Evolutionary conservation across 768 basidiomycete species (phyloP).

Genomic region (Calvatia gigantea): DNA sequence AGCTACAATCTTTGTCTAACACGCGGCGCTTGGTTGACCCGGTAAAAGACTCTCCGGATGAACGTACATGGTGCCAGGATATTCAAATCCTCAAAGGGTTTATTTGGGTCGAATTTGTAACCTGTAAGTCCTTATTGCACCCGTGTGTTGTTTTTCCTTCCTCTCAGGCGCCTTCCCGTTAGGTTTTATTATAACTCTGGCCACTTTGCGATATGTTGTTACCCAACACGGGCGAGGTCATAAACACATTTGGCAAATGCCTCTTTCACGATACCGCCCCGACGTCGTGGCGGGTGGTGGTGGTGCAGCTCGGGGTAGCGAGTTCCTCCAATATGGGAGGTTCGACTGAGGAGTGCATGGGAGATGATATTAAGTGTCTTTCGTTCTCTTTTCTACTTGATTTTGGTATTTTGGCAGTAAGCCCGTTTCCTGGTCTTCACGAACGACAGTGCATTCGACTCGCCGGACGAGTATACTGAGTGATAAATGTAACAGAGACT

Average conservation of each 20-base stretch:
- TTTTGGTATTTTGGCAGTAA: not conserved
- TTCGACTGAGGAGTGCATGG: constrained; percentile 14
- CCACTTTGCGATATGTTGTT: constrained; percentile 42
- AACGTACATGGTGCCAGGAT: constrained; percentile 50
- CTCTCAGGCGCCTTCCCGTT: not conserved
- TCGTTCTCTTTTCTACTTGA: not conserved
- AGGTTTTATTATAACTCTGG: constrained; percentile 41
- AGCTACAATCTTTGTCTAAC: no score
- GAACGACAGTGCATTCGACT: not conserved
- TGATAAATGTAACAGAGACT: not conserved
- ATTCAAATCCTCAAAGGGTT: constrained; percentile 53
- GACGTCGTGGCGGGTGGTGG: constrained; percentile 12
- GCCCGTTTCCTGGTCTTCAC: not conserved
- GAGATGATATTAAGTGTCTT: not conserved
- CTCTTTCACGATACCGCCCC: constrained; percentile 48
- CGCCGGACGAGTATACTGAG: not conserved
- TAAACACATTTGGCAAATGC: constrained; percentile 47
- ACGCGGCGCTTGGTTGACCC: no score
- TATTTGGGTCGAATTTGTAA: constrained; percentile 56
- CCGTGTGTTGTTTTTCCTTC: constrained; percentile 26
- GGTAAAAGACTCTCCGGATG: constrained; percentile 36
- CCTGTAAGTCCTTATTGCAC: no score
- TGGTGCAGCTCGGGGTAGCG: constrained; percentile 23
- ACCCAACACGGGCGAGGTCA: constrained; percentile 40
- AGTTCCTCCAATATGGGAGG: constrained; percentile 36